phyloP scores from a whole-genome alignment of 1,284 basidiomycete genomes.

The Marasmius sp. region DNA sequence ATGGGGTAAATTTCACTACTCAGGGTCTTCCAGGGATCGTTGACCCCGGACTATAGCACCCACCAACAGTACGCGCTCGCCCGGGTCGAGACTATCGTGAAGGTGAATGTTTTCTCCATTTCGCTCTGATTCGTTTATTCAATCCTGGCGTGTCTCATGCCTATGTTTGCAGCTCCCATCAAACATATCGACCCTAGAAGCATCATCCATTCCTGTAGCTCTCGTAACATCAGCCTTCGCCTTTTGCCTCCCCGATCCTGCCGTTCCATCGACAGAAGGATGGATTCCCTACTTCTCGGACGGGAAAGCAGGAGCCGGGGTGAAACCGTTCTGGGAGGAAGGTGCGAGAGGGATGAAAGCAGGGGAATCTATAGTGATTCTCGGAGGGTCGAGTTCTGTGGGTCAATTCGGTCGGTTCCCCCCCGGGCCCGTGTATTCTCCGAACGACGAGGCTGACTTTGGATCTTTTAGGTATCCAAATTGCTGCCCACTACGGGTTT shows the following conservation, averaged over 20 bases:
- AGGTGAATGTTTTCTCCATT: constrained; percentile 27
- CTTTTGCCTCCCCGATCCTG: background rate
- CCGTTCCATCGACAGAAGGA: background rate
- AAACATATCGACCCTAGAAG: constrained; percentile 23
- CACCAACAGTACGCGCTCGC: constrained; percentile 52
- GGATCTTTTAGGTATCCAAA: background rate
- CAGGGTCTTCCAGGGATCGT: constrained; percentile 39
- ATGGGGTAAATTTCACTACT: constrained; percentile 16
- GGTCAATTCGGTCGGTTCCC: constrained; percentile 27
- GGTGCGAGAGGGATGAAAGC: constrained; percentile 28
- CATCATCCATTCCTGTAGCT: constrained; percentile 13
- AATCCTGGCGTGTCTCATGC: background rate
- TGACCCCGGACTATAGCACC: constrained; percentile 33
- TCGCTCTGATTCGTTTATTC: background rate
- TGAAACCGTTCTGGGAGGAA: constrained; percentile 27
- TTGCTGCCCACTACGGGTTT: background rate
- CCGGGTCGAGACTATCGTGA: constrained; percentile 37
- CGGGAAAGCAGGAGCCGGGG: constrained; percentile 27
- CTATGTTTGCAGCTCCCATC: background rate
- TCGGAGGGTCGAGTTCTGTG: constrained; percentile 27
- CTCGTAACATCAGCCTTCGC: background rate
- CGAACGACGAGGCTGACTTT: too few relatives aligned
- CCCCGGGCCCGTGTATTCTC: too few relatives aligned
- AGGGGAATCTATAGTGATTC: constrained; percentile 21
- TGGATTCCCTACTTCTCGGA: constrained; percentile 29